phyloP scores from a whole-genome alignment of 2,329 filamentous ascomycete species.

The Cadophora malorum region DNA sequence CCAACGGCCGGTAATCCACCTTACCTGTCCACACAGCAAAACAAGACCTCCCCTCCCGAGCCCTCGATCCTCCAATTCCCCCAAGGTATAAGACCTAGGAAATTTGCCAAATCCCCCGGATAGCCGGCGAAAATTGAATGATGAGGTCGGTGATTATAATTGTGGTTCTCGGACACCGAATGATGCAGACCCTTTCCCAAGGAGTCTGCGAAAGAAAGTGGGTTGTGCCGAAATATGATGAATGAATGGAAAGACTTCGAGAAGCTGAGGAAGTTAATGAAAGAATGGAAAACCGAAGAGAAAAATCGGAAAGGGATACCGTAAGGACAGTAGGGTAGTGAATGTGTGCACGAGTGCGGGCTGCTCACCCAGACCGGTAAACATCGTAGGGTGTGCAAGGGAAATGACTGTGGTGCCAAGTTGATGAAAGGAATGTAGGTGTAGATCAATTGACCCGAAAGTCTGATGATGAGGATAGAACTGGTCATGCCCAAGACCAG shows the following conservation, averaged over 20 bases:
- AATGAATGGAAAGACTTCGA: constrained; percentile 8
- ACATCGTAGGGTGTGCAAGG: neutral
- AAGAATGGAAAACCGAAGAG: neutral
- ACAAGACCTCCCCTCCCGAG: constrained; percentile 15
- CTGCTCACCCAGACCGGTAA: constrained; percentile 2
- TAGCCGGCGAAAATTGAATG: constrained; percentile 3
- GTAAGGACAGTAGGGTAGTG: constrained; percentile 1
- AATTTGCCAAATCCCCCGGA: constrained; percentile 1
- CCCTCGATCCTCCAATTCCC: constrained; percentile 17
- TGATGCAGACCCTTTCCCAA: constrained; percentile 14
- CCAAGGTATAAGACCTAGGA: constrained; percentile 15
- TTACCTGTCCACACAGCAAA: constrained; percentile 19
- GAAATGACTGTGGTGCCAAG: constrained; percentile 4
- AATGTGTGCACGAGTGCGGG: neutral
- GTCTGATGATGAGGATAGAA: neutral
- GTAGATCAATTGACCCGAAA: neutral
- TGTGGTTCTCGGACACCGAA: constrained; percentile 1
- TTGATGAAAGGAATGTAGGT: constrained; percentile 1
- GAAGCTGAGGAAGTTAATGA: neutral
- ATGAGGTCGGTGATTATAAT: neutral
- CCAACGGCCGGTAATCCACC: constrained; percentile 8
- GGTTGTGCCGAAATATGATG: neutral
- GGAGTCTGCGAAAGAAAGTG: constrained; percentile 12
- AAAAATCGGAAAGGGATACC: neutral
- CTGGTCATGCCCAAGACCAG: constrained; percentile 11